Percentiles rank a stretch among this genome's conserved stretches.
phyloP scores from a whole-genome alignment of 176 grass and related monocot genomes.

The Oryza officinalis region DNA sequence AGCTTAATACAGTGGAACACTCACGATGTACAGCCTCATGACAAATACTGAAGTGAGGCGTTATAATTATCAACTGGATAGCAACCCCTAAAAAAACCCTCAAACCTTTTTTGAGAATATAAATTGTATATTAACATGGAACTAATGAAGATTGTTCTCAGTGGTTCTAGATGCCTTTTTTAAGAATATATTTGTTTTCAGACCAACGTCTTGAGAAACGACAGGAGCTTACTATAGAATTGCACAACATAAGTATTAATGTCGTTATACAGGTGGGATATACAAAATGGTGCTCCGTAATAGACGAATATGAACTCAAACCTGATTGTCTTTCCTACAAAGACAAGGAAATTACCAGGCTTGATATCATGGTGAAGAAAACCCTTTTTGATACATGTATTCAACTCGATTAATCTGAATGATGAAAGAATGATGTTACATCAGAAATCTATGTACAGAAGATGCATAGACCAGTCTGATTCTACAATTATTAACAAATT shows the following conservation, averaged over 20 bases:
- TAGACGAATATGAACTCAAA: slow-evolving; percentile 14
- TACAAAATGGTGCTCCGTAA: neutral
- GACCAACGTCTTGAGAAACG: no score
- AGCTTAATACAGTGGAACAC: slow-evolving; percentile 39
- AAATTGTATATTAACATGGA: no score
- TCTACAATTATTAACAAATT: neutral
- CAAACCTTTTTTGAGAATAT: no score
- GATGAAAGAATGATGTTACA: neutral
- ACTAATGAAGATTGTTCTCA: no score
- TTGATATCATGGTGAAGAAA: slow-evolving; percentile 83
- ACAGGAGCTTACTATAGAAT: no score
- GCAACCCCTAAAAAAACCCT: no score
- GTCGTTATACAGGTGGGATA: neutral
- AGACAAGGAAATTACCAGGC: slow-evolving; percentile 80
- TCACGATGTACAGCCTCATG: no score
- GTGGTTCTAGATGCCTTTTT: no score
- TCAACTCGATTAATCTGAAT: slow-evolving; percentile 67
- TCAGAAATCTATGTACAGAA: neutral
- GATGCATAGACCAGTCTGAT: neutral
- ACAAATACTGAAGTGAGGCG: no score
- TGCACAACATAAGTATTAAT: neutral
- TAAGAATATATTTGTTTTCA: no score
- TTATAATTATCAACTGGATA: no score
- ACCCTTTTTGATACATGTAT: slow-evolving; percentile 71
- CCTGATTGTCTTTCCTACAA: slow-evolving; percentile 73